Percentiles rank a stretch among this genome's conserved stretches.
phyloP scores from a whole-genome alignment of 805 yeast genomes.

The Candida michaelii region DNA sequence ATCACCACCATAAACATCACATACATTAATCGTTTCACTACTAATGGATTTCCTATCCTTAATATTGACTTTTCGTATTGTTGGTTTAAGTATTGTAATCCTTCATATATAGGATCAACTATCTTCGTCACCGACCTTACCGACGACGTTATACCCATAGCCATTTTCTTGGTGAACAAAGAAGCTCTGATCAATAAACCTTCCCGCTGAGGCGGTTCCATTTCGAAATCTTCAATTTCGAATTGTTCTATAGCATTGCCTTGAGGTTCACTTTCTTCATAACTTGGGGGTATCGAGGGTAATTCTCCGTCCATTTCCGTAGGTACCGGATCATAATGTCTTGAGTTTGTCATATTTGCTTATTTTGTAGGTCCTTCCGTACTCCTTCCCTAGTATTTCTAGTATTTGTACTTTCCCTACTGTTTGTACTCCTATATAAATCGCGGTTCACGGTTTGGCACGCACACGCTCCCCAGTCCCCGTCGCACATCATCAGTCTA shows the following conservation, averaged over 20 bases:
- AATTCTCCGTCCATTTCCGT: slow-evolving; percentile 2
- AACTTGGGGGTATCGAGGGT: slow-evolving; percentile 17
- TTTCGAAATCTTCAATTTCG: slow-evolving; percentile 18
- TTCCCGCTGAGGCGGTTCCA: slow-evolving; percentile 19
- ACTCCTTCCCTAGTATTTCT: too few species aligned
- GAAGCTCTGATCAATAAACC: slow-evolving; percentile 38
- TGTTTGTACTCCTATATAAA: too few species aligned
- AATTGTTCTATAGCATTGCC: slow-evolving; percentile 16
- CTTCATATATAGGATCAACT: slow-evolving; percentile 53
- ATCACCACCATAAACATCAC: slow-evolving; percentile 62
- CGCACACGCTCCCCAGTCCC: too few species aligned
- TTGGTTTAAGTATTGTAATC: slow-evolving; percentile 38
- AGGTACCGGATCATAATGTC: slow-evolving; percentile 12
- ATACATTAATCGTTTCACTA: slow-evolving; percentile 74
- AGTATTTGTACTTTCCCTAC: too few species aligned
- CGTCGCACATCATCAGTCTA: slow-evolving; percentile 1
- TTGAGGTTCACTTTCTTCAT: slow-evolving; percentile 11
- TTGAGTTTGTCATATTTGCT: background rate
- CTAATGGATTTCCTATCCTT: slow-evolving; percentile 80
- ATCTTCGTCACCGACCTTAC: slow-evolving; percentile 45
- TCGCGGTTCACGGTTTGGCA: too few species aligned
- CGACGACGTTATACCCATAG: slow-evolving; percentile 10
- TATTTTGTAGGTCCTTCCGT: too few species aligned
- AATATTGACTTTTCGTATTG: slow-evolving; percentile 58
- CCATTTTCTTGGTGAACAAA: slow-evolving; percentile 13